These are phyloP conservation scores for Leonotis leonurus DNA, from an alignment of 257 asterid genomes.

Conservation along the genomic window DNA sequence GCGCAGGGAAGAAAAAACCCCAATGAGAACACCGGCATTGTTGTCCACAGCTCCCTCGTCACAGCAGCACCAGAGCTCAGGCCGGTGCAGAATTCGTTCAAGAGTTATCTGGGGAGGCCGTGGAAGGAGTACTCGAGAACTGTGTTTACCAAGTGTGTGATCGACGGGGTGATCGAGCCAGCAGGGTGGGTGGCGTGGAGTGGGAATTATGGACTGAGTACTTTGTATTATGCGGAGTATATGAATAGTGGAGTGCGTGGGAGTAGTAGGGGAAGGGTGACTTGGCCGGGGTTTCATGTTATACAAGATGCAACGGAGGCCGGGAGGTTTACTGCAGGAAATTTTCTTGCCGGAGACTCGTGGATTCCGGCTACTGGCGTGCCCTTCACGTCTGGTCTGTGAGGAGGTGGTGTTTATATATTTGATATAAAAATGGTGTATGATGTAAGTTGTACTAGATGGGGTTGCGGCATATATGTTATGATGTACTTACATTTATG, in stretches of 20 bases:
- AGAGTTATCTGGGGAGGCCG: slow-evolving; percentile 51
- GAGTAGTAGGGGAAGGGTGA: slow-evolving; percentile 33
- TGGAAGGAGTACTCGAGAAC: slow-evolving; percentile 51
- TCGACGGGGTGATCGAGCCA: slow-evolving; percentile 34
- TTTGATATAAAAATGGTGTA: too few relatives aligned
- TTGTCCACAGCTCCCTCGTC: slow-evolving; percentile 36
- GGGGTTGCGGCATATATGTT: too few relatives aligned
- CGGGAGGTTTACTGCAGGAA: slow-evolving; percentile 34
- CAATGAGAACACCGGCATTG: slow-evolving; percentile 45
- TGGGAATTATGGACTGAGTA: slow-evolving; percentile 34
- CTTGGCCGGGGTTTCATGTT: slow-evolving; percentile 43
- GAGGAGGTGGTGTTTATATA: too few relatives aligned
- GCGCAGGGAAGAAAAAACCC: slow-evolving; percentile 49
- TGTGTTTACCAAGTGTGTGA: slow-evolving; percentile 22
- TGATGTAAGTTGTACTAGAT: too few relatives aligned
- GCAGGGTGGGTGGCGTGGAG: slow-evolving; percentile 60
- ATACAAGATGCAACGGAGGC: slow-evolving; percentile 28
- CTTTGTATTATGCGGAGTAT: slow-evolving; percentile 54
- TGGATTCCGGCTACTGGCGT: slow-evolving; percentile 57
- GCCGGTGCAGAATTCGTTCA: not conserved
- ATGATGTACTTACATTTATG: too few relatives aligned
- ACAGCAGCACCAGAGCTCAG: slow-evolving; percentile 21
- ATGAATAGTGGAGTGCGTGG: slow-evolving; percentile 47
- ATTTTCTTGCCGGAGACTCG: slow-evolving; percentile 43
- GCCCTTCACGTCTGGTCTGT: slow-evolving; percentile 44